Base-by-base conservation (phyloP, 441 rosid species). In the Capsella rubella region DNA sequence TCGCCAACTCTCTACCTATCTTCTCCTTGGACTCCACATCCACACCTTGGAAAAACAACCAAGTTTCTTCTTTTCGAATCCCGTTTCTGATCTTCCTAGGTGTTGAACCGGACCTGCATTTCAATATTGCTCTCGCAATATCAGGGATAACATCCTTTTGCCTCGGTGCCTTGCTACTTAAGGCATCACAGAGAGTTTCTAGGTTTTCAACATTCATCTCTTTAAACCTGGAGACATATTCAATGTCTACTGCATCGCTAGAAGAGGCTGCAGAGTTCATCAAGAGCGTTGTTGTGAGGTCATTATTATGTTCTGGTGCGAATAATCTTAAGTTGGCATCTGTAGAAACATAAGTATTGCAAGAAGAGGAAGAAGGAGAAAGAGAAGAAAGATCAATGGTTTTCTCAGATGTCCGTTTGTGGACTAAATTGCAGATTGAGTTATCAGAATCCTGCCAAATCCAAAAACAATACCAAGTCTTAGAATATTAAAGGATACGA, bases 21-120 rank as follows among this genome's bases (percentile, higher is more conserved):
- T 79, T 84, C 71, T 87, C 90, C 64, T 87, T 84, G 7, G 82
- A 83, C 45, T 82, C 83, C 47, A 75, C 52, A 59, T 89, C 91
- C 4, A 69, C 61, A 42, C 91, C 94, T 81, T 83, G 84, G 31
- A 89, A 89, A 71, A 82, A 68, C 51, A 89, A 56, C 94, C 94
- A 89, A 6, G 94, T 86, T 8, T 87, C 90, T 56, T 83, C 86
- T 78, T 81, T 87, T 69, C 74, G 2, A 29, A 51, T 11, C 79
- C 63, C 4, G n/a, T 13, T 39, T 18, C 53, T 72, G 13, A 70
- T 75, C 62, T 80, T 87, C 42, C 85, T 83, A 51, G 74, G 43
- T 35, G 63, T 9, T 79, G 73, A 74, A 3, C 89, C 89, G 0
- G 94, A 87, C 63, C 94, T 78, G 67, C 90, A 87, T 66, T 69